Evolutionary conservation across 768 basidiomycete species (phyloP), one percentile per base, ranked within the genome.

Genomic region (Dentipellis fragilis): DNA sequence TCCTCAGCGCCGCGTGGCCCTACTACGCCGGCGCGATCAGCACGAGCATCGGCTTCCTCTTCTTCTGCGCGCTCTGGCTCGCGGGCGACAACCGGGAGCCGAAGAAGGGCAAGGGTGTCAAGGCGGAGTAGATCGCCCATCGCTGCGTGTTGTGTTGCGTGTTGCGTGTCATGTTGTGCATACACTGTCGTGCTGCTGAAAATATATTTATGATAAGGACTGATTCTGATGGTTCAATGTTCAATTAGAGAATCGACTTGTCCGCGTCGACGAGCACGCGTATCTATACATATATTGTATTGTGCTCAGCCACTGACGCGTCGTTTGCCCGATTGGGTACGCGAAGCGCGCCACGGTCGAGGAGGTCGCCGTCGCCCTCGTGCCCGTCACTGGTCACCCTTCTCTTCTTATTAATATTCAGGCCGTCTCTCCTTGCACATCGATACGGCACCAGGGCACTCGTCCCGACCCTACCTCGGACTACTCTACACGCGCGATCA

Each of bases 1-100:
- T 96, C 81, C 78, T 99, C 63, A 85, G 83, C 48, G 93, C 93
- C 2, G 96, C 96, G 7, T 93, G 88, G 89, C 95, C 96, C 0
- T 99, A 95, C 68, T 99, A 99, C 62, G 75, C 77, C 0, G 90
- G 93, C 37, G 91, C 94, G 7, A 81, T 94, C 65, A 92, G 89
- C 73, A 94, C 92, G 0, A 87, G 87, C 62, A 68, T 83, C 1
- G 91, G 81, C 0, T 96, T 96, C 71, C 72, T 95, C 63, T 59
- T 93, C 16, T 99, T 99, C 71, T 84, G 85, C 10, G 80, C 83
- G 0, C 66, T 95, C 19, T 99, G 93, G 91, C 73, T 96, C 38
- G 84, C 86, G 14, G 91, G 88, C 19, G 91, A 92, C 51, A 80
- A 80, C n/a, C 75, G 74, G 58, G 84, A 84, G 62, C 80, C 73